Conservation (phyloP, 2,329 filamentous ascomycete genomes). For the Fusarium verrucosum region DNA sequence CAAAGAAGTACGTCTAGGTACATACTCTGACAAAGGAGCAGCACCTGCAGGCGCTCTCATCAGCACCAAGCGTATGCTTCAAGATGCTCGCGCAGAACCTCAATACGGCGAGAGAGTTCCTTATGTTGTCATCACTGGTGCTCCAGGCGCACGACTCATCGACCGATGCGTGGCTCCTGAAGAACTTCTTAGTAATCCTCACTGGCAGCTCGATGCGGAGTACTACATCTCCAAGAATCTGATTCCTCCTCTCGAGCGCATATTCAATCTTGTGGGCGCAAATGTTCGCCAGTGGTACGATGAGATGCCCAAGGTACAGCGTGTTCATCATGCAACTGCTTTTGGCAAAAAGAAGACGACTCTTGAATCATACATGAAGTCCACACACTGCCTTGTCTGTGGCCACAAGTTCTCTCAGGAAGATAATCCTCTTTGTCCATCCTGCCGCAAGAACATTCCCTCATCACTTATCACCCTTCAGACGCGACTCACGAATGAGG, state of each 20-base stretch:
- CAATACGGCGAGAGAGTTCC: slow-evolving; percentile 96
- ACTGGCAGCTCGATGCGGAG: slow-evolving; percentile 86
- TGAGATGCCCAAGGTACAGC: slow-evolving; percentile 92
- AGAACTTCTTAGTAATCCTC: slow-evolving; percentile 77
- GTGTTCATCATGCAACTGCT: slow-evolving; percentile 60
- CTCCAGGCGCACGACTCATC: slow-evolving; percentile 83
- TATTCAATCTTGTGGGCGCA: slow-evolving; percentile 95
- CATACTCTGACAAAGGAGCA: slow-evolving; percentile 78
- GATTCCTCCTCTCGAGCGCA: slow-evolving; percentile 92
- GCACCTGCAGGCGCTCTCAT: slow-evolving; percentile 90
- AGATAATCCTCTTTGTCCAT: slow-evolving; percentile 61
- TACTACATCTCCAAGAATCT: slow-evolving; percentile 98
- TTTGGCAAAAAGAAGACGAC: slow-evolving; percentile 67
- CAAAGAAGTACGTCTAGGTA: slow-evolving; percentile 88
- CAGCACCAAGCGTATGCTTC: slow-evolving; percentile 84
- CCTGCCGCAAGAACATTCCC: slow-evolving; percentile 65
- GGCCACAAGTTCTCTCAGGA: slow-evolving; percentile 44
- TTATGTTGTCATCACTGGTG: slow-evolving; percentile 91
- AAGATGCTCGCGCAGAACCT: slow-evolving; percentile 85
- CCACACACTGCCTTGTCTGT: slow-evolving; percentile 82
- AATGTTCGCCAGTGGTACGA: slow-evolving; percentile 93
- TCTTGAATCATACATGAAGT: slow-evolving; percentile 92
- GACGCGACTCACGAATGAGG: slow-evolving; percentile 67
- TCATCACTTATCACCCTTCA: slow-evolving; percentile 72
- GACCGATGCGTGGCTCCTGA: slow-evolving; percentile 93